phyloP scores from a whole-genome alignment of 2,329 filamentous ascomycete genomes.

The Claviceps cyperi region DNA sequence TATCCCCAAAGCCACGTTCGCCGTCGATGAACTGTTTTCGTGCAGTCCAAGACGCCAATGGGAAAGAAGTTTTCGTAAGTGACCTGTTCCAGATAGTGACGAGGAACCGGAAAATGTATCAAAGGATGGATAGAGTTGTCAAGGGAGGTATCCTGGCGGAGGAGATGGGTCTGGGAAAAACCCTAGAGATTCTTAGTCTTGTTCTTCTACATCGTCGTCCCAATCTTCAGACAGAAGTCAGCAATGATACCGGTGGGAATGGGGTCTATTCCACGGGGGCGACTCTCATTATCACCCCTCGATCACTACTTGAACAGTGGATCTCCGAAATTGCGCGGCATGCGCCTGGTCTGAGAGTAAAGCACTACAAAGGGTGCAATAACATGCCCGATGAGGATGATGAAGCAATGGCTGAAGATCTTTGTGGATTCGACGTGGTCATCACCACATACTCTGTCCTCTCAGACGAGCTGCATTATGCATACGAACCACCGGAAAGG shows the following conservation, averaged over 20 bases:
- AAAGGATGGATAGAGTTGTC: slow-evolving; percentile 24
- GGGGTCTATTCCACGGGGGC: slow-evolving; percentile 35
- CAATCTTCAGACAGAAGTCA: not conserved
- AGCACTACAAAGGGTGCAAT: slow-evolving; percentile 40
- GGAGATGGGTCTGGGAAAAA: slow-evolving; percentile 77
- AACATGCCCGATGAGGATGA: slow-evolving; percentile 21
- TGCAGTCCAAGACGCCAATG: slow-evolving; percentile 18
- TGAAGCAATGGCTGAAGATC: slow-evolving; percentile 24
- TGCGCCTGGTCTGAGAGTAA: slow-evolving; percentile 40
- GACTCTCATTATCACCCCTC: slow-evolving; percentile 48
- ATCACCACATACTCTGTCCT: slow-evolving; percentile 56
- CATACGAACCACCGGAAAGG: slow-evolving; percentile 54
- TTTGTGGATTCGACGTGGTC: slow-evolving; percentile 42
- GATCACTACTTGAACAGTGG: slow-evolving; percentile 46
- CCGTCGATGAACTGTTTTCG: slow-evolving; percentile 17
- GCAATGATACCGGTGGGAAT: slow-evolving; percentile 21
- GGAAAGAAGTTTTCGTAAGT: slow-evolving; percentile 39
- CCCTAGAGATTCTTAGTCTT: slow-evolving; percentile 58
- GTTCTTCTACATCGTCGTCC: slow-evolving; percentile 43
- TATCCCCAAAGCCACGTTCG: slow-evolving; percentile 2
- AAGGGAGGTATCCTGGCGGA: slow-evolving; percentile 57
- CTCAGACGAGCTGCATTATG: slow-evolving; percentile 67
- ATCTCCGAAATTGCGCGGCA: slow-evolving; percentile 43
- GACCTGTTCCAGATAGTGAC: slow-evolving; percentile 47
- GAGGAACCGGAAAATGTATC: slow-evolving; percentile 31